Percentiles rank a stretch among this genome's conserved stretches.
Evolutionary conservation across 192 early-diverging fungal species (phyloP).

Genomic region (Geosiphon pyriformis): DNA sequence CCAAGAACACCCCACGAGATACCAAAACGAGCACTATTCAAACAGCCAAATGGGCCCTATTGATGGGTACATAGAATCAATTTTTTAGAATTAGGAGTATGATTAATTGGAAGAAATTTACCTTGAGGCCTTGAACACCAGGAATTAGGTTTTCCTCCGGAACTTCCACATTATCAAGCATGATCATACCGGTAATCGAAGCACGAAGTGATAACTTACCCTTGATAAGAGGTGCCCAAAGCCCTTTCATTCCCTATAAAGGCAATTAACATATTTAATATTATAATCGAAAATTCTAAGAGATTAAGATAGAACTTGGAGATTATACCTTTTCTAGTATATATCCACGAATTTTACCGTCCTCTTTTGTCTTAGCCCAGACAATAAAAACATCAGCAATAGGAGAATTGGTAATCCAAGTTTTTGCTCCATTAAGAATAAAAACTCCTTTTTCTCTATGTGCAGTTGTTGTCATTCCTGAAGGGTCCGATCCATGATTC

Average conservation of each 20-base stretch:
- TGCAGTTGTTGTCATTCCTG: slow-evolving; percentile 87
- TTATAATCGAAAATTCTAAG: slow-evolving; percentile 19
- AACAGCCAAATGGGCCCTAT: slow-evolving; percentile 88
- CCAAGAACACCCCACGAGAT: slow-evolving; percentile 97
- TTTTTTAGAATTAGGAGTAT: neutral
- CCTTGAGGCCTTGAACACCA: slow-evolving; percentile 78
- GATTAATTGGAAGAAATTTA: neutral
- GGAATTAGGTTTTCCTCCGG: slow-evolving; percentile 89
- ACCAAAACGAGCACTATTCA: slow-evolving; percentile 96
- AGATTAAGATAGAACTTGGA: slow-evolving; percentile 2
- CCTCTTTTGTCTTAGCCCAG: slow-evolving; percentile 86
- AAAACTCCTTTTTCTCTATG: slow-evolving; percentile 64
- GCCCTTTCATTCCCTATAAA: slow-evolving; percentile 77
- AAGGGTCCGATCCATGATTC: slow-evolving; percentile 94
- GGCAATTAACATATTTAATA: neutral
- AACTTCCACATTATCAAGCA: slow-evolving; percentile 96
- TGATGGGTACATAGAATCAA: too few relatives aligned
- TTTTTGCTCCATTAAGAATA: slow-evolving; percentile 88
- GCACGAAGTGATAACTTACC: slow-evolving; percentile 95
- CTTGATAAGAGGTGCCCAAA: slow-evolving; percentile 83
- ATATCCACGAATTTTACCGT: slow-evolving; percentile 84
- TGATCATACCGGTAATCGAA: slow-evolving; percentile 94
- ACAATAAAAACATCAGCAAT: slow-evolving; percentile 95
- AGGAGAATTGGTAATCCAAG: slow-evolving; percentile 99
- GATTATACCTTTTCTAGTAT: slow-evolving; percentile 76